Evolutionary conservation across 257 asterid species (phyloP).

Genomic region (Nemophila menziesii): DNA sequence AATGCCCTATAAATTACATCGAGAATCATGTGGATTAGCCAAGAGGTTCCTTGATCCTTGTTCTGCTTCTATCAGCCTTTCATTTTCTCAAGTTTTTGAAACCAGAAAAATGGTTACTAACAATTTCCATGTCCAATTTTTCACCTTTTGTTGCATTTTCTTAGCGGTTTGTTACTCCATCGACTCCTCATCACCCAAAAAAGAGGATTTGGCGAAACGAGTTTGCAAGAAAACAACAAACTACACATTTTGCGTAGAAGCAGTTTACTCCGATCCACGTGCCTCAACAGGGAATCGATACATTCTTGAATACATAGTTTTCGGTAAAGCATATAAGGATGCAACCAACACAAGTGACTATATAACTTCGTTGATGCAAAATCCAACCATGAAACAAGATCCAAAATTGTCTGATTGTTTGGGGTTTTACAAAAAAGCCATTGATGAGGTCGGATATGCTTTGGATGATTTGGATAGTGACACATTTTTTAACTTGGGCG

Average conservation of each 20-base stretch:
- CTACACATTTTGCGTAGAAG: conserved; percentile 20
- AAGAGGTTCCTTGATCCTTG: too few species aligned
- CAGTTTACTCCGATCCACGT: conserved; percentile 25
- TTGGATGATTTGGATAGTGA: conserved; percentile 24
- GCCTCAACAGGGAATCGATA: conserved; percentile 16
- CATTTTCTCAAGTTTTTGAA: neutral
- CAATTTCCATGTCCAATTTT: neutral
- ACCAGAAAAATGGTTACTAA: conserved; percentile 7
- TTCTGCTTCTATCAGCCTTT: too few species aligned
- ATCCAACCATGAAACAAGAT: neutral
- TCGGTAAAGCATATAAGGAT: conserved; percentile 12
- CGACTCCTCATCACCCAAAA: neutral
- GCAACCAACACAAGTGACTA: conserved; percentile 12
- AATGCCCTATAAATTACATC: too few species aligned
- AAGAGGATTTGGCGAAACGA: conserved; percentile 14
- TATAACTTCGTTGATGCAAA: conserved; percentile 2
- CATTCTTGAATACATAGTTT: conserved; percentile 15
- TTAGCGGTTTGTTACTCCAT: neutral
- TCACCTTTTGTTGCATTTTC: neutral
- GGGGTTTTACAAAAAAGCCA: conserved; percentile 10
- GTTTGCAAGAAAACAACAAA: conserved; percentile 25
- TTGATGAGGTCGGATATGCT: conserved; percentile 1
- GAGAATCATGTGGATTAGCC: too few species aligned
- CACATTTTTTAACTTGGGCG: conserved; percentile 12
- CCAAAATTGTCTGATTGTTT: conserved; percentile 4